Percentiles rank a stretch among this genome's conserved stretches.
Conservation (phyloP, 2,329 filamentous ascomycete genomes). For the Aaosphaeria pasadenensis region DNA sequence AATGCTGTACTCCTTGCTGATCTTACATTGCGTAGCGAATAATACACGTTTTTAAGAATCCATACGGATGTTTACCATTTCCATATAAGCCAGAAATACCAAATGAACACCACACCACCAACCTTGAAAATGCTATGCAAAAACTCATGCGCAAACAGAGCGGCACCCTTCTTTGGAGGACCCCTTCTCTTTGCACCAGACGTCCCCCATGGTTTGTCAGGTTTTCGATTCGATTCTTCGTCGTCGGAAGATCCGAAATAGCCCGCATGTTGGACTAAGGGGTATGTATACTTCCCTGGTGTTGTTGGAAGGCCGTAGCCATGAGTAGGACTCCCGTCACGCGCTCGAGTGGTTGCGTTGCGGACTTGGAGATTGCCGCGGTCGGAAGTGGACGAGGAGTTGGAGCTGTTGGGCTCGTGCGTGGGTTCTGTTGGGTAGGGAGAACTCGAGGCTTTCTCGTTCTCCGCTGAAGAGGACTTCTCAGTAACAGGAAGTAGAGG, state of each 20-base stretch:
- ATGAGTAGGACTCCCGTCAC: slow-evolving; percentile 36
- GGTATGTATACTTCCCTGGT: slow-evolving; percentile 20
- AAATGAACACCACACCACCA: slow-evolving; percentile 58
- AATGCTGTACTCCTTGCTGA: too few relatives aligned
- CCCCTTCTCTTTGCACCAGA: slow-evolving; percentile 25
- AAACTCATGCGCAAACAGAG: slow-evolving; percentile 58
- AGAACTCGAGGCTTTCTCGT: slow-evolving; percentile 19
- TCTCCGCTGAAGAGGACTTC: slow-evolving; percentile 17
- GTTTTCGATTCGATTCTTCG: slow-evolving; percentile 4
- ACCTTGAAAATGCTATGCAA: slow-evolving; percentile 61
- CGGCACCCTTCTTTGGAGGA: slow-evolving; percentile 36
- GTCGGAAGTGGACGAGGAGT: slow-evolving; percentile 29
- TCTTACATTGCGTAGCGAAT: too few relatives aligned
- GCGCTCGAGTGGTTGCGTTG: slow-evolving; percentile 28
- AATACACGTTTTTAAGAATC: not conserved
- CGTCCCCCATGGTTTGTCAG: slow-evolving; percentile 26
- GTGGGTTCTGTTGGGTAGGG: slow-evolving; percentile 7
- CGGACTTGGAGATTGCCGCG: slow-evolving; percentile 24
- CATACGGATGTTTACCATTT: slow-evolving; percentile 47
- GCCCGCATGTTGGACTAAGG: slow-evolving; percentile 42
- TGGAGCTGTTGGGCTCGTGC: slow-evolving; percentile 19
- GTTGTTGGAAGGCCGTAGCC: slow-evolving; percentile 26
- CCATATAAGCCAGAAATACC: slow-evolving; percentile 67
- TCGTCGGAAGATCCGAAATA: slow-evolving; percentile 29
- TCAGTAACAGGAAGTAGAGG: slow-evolving; percentile 29